Evolutionary conservation across 2,329 filamentous ascomycete species (phyloP), one percentile per base, ranked within the genome.

Genomic region (Trichoderma atroviride): DNA sequence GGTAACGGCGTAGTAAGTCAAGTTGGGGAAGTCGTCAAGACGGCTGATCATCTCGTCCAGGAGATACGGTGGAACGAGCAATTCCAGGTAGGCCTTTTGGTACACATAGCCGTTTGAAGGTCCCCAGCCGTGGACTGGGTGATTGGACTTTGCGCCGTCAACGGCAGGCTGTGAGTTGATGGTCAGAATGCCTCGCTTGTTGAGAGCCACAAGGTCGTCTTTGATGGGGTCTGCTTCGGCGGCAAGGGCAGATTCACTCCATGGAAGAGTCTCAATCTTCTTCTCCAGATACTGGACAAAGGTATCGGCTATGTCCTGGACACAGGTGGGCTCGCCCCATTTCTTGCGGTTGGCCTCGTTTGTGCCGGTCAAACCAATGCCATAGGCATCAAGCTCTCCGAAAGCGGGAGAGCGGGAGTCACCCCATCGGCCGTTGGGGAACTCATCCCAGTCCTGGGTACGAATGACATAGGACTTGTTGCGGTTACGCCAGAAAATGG

Each of bases 361-460:
- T 63, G 93, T 96, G 35, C 96, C 96, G 74, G 95, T 96, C 75
- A 99, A 82, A 56, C 94, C 94, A 75, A 98, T 93, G 55, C 94
- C 95, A 77, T 99, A 98, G 10, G 93, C 90, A 80, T 98, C 95
- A 64, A 98, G 84, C 80, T 97, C 94, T 76, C 96, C 96, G 77
- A 97, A 99, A 62, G 96, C 96, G 71, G 96, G 96, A 70, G 95
- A 98, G 73, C 96, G 89, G 64, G 94, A 95, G 80, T 99, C 96
- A 81, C 96, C 96, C 96, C 96, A 99, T 80, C 96, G 92, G 58
- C 96, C 96, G 84, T 99, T 99, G 68, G 96, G 96, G 76, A 97
- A 99, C 80, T 99, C 96, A 76, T 99, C 96, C 96, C 96, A 99
- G 74, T 97, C 95, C 78, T 97, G 94, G 0, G 96, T 99, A 68